Evolutionary conservation across 495 filamentous ascomycete genomes (phyloP).

Genomic region (Neurospora sp.): DNA sequence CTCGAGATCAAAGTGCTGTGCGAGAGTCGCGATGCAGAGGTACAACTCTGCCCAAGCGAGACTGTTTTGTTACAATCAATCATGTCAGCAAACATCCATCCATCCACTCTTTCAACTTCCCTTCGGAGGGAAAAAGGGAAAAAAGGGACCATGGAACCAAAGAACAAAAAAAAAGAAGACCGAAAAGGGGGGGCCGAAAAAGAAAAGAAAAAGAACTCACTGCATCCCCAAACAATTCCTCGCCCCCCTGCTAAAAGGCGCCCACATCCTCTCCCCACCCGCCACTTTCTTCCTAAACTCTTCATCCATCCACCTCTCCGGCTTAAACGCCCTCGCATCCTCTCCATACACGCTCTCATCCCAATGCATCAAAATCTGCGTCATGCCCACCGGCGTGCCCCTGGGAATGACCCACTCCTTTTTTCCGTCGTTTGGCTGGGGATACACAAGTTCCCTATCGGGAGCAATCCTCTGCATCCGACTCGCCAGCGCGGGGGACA

Average conservation of each 20-base stretch:
- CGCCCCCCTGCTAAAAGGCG: slow-evolving; percentile 16
- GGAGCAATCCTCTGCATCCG: slow-evolving; percentile 28
- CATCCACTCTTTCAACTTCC: background rate
- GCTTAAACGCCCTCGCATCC: slow-evolving; percentile 8
- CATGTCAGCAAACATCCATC: background rate
- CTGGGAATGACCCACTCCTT: slow-evolving; percentile 36
- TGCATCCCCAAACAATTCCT: slow-evolving; percentile 23
- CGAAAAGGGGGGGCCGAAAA: too few relatives aligned
- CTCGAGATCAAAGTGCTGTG: slow-evolving; percentile 14
- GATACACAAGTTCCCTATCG: slow-evolving; percentile 25
- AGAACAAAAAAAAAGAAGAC: background rate
- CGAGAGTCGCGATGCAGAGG: slow-evolving; percentile 10
- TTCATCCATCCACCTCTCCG: slow-evolving; percentile 12
- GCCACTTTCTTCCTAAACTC: background rate
- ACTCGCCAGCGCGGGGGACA: slow-evolving; percentile 24
- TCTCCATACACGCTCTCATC: slow-evolving; percentile 14
- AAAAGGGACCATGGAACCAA: too few relatives aligned
- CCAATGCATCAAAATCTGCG: slow-evolving; percentile 19
- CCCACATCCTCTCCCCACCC: slow-evolving; percentile 10
- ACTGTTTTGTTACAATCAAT: slow-evolving; percentile 1
- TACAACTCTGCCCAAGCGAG: slow-evolving; percentile 23
- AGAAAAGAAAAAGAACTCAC: slow-evolving; percentile 9
- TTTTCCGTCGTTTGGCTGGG: background rate
- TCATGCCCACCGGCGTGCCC: slow-evolving; percentile 28
- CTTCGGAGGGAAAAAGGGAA: too few relatives aligned